These are phyloP conservation scores for Pseudogymnoascus destructans DNA, from an alignment of 2,329 filamentous ascomycete genomes.

Conservation along the genomic window DNA sequence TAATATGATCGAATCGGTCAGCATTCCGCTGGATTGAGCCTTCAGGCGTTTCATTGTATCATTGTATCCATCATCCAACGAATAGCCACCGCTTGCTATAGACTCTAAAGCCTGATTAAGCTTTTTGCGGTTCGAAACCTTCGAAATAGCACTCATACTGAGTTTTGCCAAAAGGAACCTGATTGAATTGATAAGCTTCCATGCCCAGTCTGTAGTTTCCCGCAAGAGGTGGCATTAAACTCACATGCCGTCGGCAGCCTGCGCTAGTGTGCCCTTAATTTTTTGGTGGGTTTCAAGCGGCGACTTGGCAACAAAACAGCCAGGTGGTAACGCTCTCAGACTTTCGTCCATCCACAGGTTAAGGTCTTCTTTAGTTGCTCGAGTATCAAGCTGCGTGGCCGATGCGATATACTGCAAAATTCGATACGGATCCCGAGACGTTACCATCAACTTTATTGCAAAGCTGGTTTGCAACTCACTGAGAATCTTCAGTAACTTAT, in stretches of 20 bases:
- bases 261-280: neutral
- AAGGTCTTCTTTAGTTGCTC: neutral
- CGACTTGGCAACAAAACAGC: neutral
- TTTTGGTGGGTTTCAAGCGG: neutral
- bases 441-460: neutral
- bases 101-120: neutral
- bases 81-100: neutral
- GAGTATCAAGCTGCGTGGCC: neutral
- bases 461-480: neutral
- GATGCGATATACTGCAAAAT: neutral
- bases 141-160: neutral
- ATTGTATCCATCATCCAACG: neutral
- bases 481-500: neutral
- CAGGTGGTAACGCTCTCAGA: neutral
- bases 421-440: neutral
- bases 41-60: neutral
- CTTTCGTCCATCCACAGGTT: neutral
- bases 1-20: neutral
- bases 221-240: neutral
- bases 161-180: neutral
- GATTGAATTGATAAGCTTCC: neutral
- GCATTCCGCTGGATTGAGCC: neutral
- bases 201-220: neutral
- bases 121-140: neutral
- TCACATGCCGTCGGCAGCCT: neutral